Percentiles rank a stretch among this genome's conserved stretches.
phyloP scores from a whole-genome alignment of 768 basidiomycete genomes.

The Calocera cornea region DNA sequence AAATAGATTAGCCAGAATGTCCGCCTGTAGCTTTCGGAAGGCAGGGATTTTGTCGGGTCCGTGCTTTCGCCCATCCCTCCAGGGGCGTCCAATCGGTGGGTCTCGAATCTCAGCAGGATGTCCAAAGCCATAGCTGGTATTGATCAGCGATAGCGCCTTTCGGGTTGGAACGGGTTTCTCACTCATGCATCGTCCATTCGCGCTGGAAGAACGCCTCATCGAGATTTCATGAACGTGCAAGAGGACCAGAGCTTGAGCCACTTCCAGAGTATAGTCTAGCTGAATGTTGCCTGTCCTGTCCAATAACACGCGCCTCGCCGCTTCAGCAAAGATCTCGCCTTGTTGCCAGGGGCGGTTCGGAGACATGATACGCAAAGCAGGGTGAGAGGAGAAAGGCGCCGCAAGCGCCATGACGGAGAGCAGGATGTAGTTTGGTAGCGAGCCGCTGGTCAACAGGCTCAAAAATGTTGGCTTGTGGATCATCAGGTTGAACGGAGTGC shows the following conservation, averaged over 20 bases:
- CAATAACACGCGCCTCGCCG: constrained; percentile 56
- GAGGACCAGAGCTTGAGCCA: constrained; percentile 62
- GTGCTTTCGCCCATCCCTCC: neutral
- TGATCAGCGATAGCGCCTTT: neutral
- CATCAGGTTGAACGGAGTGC: constrained; percentile 60
- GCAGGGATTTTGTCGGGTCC: constrained; percentile 7
- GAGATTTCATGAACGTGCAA: constrained; percentile 53
- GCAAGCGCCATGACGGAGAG: constrained; percentile 66
- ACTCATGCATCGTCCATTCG: constrained; percentile 18
- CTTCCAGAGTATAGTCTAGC: constrained; percentile 49
- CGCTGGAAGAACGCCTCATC: constrained; percentile 26
- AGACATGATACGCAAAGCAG: constrained; percentile 45
- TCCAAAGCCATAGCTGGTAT: neutral
- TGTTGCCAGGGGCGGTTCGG: constrained; percentile 26
- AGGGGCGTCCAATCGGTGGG: neutral
- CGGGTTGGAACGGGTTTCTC: neutral
- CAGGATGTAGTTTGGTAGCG: constrained; percentile 56
- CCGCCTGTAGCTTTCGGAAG: constrained; percentile 49
- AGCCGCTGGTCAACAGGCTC: constrained; percentile 47
- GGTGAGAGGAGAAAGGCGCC: constrained; percentile 58
- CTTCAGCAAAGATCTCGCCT: constrained; percentile 33
- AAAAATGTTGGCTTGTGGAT: constrained; percentile 71
- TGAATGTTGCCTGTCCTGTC: constrained; percentile 50
- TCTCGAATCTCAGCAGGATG: neutral
- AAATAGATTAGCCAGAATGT: constrained; percentile 68